Evolutionary conservation across 345 rosid species (phyloP).

Genomic region (Cardamine occulta): DNA sequence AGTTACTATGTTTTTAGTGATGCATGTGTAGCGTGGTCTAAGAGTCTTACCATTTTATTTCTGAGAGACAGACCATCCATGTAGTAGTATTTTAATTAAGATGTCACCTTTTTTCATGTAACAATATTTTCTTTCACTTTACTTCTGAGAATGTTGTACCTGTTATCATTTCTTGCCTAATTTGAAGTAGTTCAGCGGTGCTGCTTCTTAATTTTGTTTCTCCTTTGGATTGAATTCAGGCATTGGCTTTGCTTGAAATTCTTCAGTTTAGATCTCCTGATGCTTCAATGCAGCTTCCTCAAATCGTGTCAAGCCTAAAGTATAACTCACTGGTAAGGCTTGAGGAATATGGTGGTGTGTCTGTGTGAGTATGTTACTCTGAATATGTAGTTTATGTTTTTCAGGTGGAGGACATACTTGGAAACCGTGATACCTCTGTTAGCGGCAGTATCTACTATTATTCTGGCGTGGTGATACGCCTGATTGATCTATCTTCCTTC

Average conservation of each 20-base stretch:
- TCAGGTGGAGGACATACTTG: slow-evolving; percentile 86
- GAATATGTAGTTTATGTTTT: slow-evolving; percentile 35
- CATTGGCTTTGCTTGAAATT: slow-evolving; percentile 81
- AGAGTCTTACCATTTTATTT: slow-evolving; percentile 3
- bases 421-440: slow-evolving; percentile 65
- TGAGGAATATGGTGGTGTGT: slow-evolving; percentile 10
- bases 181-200: slow-evolving; percentile 30
- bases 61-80: slow-evolving; percentile 9
- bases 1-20: slow-evolving; percentile 8
- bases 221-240: slow-evolving; percentile 53
- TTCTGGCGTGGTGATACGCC: slow-evolving; percentile 93
- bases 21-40: slow-evolving; percentile 21
- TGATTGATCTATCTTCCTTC: slow-evolving; percentile 79
- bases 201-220: slow-evolving; percentile 25
- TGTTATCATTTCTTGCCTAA: slow-evolving; percentile 14
- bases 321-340: slow-evolving; percentile 72
- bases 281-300: slow-evolving; percentile 70
- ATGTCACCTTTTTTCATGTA: background rate
- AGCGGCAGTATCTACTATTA: slow-evolving; percentile 85
- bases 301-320: slow-evolving; percentile 62
- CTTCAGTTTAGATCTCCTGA: slow-evolving; percentile 88
- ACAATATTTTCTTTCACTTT: background rate
- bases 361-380: background rate
- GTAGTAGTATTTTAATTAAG: slow-evolving; percentile 9
- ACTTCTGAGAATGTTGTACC: background rate